These are phyloP conservation scores for Eragrostis curvula DNA, from an alignment of 176 grass and related monocot species.

Conservation along the genomic window DNA sequence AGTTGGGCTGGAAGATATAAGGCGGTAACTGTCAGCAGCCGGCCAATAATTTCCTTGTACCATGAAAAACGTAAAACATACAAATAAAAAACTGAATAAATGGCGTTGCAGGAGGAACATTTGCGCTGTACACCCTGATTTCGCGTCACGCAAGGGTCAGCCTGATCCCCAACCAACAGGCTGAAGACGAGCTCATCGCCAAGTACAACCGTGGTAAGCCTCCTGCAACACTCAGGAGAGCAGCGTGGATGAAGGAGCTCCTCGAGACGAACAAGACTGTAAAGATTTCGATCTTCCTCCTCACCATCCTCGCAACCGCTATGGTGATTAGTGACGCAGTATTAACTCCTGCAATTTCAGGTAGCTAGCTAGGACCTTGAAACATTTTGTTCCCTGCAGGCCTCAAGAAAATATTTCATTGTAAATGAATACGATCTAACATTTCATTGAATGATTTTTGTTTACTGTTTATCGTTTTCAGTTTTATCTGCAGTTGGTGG, in stretches of 20 bases:
- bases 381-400: not conserved
- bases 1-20: not conserved
- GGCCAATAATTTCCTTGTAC: not conserved
- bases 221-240: constrained; percentile 27
- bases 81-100: not conserved
- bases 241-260: constrained; percentile 39
- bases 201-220: constrained; percentile 41
- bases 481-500: not conserved
- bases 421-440: not conserved
- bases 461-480: not conserved
- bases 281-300: constrained; percentile 41
- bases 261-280: constrained; percentile 40
- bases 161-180: constrained; percentile 54
- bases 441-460: not conserved
- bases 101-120: constrained; percentile 47
- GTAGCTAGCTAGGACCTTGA: not conserved
- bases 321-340: constrained; percentile 63
- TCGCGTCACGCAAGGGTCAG: constrained; percentile 54
- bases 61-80: not conserved
- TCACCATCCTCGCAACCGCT: constrained; percentile 55
- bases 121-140: constrained; percentile 60
- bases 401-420: not conserved
- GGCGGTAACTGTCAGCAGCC: not conserved
- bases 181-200: constrained; percentile 38
- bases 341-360: constrained; percentile 63